These are phyloP conservation scores for Aphanomyces euteiches DNA, from an alignment of 352 stramenopile species.

Conservation along the genomic window DNA sequence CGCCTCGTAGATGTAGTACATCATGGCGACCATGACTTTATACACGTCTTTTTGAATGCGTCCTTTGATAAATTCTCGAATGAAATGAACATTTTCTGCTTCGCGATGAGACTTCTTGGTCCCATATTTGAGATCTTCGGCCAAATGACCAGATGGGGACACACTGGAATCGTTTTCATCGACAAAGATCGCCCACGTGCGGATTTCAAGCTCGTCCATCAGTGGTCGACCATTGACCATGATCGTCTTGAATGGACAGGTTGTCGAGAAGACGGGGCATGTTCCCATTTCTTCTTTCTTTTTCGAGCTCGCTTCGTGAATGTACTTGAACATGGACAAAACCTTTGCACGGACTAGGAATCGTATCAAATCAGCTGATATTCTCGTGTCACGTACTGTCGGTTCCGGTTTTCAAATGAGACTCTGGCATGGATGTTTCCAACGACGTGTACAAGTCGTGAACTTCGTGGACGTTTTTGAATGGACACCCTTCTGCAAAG, in stretches of 20 bases:
- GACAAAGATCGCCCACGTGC: conserved; percentile 20
- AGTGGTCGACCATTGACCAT: conserved; percentile 16
- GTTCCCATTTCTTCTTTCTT: conserved; percentile 24
- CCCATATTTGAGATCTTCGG: conserved; percentile 55
- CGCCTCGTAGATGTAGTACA: conserved; percentile 61
- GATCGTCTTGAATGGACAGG: conserved; percentile 30
- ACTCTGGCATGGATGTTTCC: conserved; percentile 21
- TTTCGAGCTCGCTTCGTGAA: conserved; percentile 14
- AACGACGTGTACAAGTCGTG: neutral
- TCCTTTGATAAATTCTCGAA: conserved; percentile 67
- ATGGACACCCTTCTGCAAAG: conserved; percentile 25
- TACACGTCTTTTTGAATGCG: conserved; percentile 63
- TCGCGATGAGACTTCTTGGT: conserved; percentile 61
- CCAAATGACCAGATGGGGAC: conserved; percentile 33
- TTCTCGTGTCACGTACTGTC: neutral
- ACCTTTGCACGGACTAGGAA: conserved; percentile 1
- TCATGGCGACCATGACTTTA: conserved; percentile 42
- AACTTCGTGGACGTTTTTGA: conserved; percentile 20
- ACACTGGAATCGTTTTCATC: neutral
- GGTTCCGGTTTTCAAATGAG: conserved; percentile 14
- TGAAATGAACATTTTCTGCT: conserved; percentile 75
- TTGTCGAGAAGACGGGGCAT: conserved; percentile 25
- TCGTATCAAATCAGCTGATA: neutral
- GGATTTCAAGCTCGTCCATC: conserved; percentile 25
- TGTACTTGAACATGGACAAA: conserved; percentile 26